phyloP scores from a whole-genome alignment of 192 early-diverging fungal species.

The Coemansia sp. region DNA sequence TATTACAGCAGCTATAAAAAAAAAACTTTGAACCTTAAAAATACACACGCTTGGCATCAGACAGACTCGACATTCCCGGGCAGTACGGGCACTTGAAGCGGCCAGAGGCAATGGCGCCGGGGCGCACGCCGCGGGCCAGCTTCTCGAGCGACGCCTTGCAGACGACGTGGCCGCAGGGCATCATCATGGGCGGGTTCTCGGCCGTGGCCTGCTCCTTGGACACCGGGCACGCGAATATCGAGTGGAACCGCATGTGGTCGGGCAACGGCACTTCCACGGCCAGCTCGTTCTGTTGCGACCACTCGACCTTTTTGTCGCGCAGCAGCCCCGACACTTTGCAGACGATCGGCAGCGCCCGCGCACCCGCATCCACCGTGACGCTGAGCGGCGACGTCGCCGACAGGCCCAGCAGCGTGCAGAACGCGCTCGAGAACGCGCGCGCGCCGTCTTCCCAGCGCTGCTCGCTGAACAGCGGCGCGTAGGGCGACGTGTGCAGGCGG shows the following conservation, averaged over 20 bases:
- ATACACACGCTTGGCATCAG: slow-evolving; percentile 52
- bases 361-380: slow-evolving; percentile 70
- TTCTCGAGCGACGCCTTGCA: slow-evolving; percentile 85
- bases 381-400: slow-evolving; percentile 27
- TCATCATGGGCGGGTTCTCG: slow-evolving; percentile 97
- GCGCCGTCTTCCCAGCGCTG: slow-evolving; percentile 39
- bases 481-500: slow-evolving; percentile 70
- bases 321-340: slow-evolving; percentile 85
- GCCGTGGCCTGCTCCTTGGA: slow-evolving; percentile 90
- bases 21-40: background rate
- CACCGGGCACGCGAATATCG: slow-evolving; percentile 96
- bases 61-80: slow-evolving; percentile 75
- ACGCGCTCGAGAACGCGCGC: slow-evolving; percentile 19
- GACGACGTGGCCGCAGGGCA: slow-evolving; percentile 95
- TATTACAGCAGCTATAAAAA: slow-evolving; percentile 11
- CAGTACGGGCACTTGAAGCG: slow-evolving; percentile 99
- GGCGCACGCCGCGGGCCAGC: slow-evolving; percentile 70
- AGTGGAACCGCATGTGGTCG: slow-evolving; percentile 86
- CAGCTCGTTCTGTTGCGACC: slow-evolving; percentile 89
- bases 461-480: slow-evolving; percentile 54
- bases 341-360: slow-evolving; percentile 85
- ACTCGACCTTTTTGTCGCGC: slow-evolving; percentile 82
- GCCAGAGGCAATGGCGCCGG: slow-evolving; percentile 37
- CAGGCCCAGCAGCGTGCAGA: slow-evolving; percentile 34
- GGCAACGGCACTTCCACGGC: slow-evolving; percentile 89